Percentiles rank a stretch among this genome's conserved stretches.
Conservation (phyloP, 1,284 basidiomycete genomes). For the Apiotrichum sp. region DNA sequence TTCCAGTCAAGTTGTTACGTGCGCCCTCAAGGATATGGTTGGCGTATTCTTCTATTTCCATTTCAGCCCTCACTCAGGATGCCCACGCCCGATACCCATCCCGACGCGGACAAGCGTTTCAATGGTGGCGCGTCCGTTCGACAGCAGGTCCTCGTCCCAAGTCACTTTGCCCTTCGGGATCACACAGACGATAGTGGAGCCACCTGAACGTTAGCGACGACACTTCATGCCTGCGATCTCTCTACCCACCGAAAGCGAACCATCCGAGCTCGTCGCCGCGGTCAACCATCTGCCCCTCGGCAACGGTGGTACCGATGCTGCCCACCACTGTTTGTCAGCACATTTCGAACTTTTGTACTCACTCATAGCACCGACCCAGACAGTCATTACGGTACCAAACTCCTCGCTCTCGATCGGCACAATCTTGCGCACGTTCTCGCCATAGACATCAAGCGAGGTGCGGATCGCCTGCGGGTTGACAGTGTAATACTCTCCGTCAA, state of each 20-base stretch:
- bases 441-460: conserved; percentile 73
- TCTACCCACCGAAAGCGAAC: conserved; percentile 75
- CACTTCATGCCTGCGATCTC: conserved; percentile 1
- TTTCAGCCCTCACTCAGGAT: too few relatives aligned
- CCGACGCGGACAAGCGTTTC: conserved; percentile 85
- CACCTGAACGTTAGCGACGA: conserved; percentile 52
- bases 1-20: too few relatives aligned
- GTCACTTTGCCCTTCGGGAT: conserved; percentile 74
- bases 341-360: conserved; percentile 11
- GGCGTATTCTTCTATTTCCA: too few relatives aligned
- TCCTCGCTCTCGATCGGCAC: conserved; percentile 78
- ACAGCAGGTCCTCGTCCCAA: conserved; percentile 87
- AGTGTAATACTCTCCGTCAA: conserved; percentile 84
- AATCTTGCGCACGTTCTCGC: conserved; percentile 85
- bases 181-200: conserved; percentile 79
- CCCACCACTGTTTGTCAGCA: conserved; percentile 61
- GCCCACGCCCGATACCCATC: conserved; percentile 63
- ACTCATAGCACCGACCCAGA: conserved; percentile 85
- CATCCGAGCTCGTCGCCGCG: conserved; percentile 88
- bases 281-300: conserved; percentile 69
- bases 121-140: conserved; percentile 71
- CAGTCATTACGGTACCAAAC: conserved; percentile 82
- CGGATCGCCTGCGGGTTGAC: conserved; percentile 58
- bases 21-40: too few relatives aligned
- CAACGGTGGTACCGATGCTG: conserved; percentile 75